A percentile compares a stretch with the other conserved stretches of the same genome.
phyloP scores from a whole-genome alignment of 2,329 filamentous ascomycete genomes.

The Penicillium sp. region DNA sequence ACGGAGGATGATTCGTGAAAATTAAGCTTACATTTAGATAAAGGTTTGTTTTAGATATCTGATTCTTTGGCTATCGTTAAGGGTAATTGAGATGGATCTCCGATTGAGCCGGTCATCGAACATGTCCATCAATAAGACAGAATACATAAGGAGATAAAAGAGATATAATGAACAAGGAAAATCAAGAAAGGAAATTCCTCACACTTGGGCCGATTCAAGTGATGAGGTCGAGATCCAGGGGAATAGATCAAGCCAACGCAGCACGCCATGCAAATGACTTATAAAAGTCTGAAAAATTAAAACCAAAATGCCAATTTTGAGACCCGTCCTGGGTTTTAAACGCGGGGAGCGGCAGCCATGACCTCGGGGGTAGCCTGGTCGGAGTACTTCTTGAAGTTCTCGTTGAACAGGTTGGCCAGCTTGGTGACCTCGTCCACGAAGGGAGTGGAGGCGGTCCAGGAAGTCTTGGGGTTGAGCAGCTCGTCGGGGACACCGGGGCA shows the following conservation, averaged over 20 bases:
- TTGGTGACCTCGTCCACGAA: conserved; percentile 89
- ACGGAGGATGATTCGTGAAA: no score
- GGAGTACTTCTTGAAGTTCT: conserved; percentile 97
- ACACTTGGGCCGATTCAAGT: conserved; percentile 25
- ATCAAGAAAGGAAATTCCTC: conserved; percentile 12
- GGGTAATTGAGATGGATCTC: conserved; percentile 15
- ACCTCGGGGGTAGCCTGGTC: conserved; percentile 80
- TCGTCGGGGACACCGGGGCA: conserved; percentile 88
- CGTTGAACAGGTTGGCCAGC: conserved; percentile 83
- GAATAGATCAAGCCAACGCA: conserved; percentile 23
- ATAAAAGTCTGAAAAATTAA: conserved; percentile 20
- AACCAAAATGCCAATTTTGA: conserved; percentile 26
- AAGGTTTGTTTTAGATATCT: conserved; percentile 8
- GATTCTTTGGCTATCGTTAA: conserved; percentile 20
- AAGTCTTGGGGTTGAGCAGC: conserved; percentile 90
- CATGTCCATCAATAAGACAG: conserved; percentile 10
- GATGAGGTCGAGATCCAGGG: conserved; percentile 12
- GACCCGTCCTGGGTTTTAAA: conserved; percentile 13
- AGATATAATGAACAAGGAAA: conserved; percentile 3
- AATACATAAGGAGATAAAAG: conserved; percentile 2
- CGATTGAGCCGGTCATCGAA: conserved; percentile 13
- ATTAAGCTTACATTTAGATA: not conserved
- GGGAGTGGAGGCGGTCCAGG: conserved; percentile 81
- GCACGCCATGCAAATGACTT: conserved; percentile 35
- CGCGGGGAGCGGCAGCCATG: conserved; percentile 54